Conservation (phyloP, 768 basidiomycete genomes). For the Lactarius pseudohatsudake region DNA sequence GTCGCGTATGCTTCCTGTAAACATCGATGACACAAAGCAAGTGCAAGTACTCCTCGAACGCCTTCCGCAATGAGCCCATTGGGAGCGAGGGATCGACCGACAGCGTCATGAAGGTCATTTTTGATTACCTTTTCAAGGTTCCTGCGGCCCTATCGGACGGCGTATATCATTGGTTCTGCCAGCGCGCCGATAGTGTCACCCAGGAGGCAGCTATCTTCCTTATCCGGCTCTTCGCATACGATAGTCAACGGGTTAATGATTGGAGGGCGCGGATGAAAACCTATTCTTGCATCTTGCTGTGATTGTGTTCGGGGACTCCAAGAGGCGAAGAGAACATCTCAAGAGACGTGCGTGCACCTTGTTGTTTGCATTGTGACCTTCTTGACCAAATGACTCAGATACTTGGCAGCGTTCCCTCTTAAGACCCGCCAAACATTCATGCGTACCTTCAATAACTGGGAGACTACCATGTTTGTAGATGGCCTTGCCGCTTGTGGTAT, state of each 20-base stretch:
- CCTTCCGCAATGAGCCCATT: slow-evolving; percentile 62
- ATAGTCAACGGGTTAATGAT: slow-evolving; percentile 51
- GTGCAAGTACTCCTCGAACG: slow-evolving; percentile 51
- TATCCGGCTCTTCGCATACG: slow-evolving; percentile 79
- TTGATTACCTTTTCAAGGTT: slow-evolving; percentile 52
- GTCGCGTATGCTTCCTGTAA: slow-evolving; percentile 15
- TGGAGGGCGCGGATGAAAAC: slow-evolving; percentile 61
- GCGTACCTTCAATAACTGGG: slow-evolving; percentile 63
- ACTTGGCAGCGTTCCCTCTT: slow-evolving; percentile 65
- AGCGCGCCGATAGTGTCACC: slow-evolving; percentile 52
- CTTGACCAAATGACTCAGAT: slow-evolving; percentile 46
- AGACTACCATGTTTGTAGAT: slow-evolving; percentile 52
- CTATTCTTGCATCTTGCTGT: slow-evolving; percentile 62
- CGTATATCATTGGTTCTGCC: slow-evolving; percentile 79
- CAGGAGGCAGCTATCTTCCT: slow-evolving; percentile 76
- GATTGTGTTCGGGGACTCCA: slow-evolving; percentile 70
- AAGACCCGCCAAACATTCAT: slow-evolving; percentile 58
- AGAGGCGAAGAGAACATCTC: slow-evolving; percentile 60
- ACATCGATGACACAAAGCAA: slow-evolving; percentile 29
- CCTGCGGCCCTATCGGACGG: slow-evolving; percentile 35
- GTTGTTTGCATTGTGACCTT: neutral
- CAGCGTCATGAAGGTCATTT: slow-evolving; percentile 49
- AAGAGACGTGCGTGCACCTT: slow-evolving; percentile 62
- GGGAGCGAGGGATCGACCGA: slow-evolving; percentile 50
- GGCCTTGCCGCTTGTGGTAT: slow-evolving; percentile 42